Percentiles rank a stretch among this genome's conserved stretches.
Evolutionary conservation across 352 stramenopile species (phyloP).

Genomic region (Phytophthora sansomeana): DNA sequence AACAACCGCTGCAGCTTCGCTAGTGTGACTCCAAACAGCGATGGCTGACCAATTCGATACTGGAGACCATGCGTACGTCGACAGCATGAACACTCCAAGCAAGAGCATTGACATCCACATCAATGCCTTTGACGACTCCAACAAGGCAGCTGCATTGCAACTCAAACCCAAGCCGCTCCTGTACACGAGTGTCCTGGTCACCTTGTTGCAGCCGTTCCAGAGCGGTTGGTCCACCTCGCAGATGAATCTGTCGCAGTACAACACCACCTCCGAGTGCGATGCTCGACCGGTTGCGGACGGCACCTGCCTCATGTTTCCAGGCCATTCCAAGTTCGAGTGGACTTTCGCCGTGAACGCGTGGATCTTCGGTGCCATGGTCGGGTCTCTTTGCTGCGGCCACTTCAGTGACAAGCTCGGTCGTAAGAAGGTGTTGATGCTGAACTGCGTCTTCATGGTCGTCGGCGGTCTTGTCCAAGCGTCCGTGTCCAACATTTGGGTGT

Average conservation of each 20-base stretch:
- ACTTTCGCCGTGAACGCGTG: constrained; percentile 12
- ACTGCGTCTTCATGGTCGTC: constrained; percentile 45
- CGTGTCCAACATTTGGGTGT: constrained; percentile 20
- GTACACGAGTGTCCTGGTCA: constrained; percentile 43
- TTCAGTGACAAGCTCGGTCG: constrained; percentile 34
- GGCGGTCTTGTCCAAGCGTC: constrained; percentile 32
- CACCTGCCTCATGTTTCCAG: constrained; percentile 24
- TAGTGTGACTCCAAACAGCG: background rate
- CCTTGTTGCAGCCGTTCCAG: constrained; percentile 45
- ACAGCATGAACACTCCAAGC: constrained; percentile 5
- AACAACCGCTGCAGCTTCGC: background rate
- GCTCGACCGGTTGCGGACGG: constrained; percentile 6
- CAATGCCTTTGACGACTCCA: constrained; percentile 9
- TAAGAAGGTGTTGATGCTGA: constrained; percentile 24
- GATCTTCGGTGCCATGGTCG: constrained; percentile 22
- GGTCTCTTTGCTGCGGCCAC: constrained; percentile 18
- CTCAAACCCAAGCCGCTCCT: constrained; percentile 36
- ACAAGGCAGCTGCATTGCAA: constrained; percentile 15
- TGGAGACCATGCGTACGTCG: constrained; percentile 2
- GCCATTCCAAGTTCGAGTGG: constrained; percentile 12
- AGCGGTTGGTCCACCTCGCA: constrained; percentile 47
- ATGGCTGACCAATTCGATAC: constrained; percentile 2
- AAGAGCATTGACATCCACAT: constrained; percentile 9
- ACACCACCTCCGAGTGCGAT: constrained; percentile 25
- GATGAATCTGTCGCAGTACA: constrained; percentile 18